phyloP scores from a whole-genome alignment of 139 green algal genomes.

The Raphidocelis subcapitata region DNA sequence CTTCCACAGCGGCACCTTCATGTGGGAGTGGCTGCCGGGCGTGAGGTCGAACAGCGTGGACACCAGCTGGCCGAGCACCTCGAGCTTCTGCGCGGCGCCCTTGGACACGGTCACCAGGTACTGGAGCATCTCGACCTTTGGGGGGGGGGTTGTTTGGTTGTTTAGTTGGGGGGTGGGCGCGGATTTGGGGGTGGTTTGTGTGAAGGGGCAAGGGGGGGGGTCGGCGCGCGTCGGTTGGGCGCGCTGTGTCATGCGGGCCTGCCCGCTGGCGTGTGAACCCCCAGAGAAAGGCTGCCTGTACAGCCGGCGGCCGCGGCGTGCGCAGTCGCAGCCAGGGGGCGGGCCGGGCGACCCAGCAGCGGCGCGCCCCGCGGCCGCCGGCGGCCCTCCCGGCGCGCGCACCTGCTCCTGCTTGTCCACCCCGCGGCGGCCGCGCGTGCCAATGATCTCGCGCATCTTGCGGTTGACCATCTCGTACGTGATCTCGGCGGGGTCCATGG shows the following conservation, averaged over 20 bases:
- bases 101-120: conserved; percentile 88
- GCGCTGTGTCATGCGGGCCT: too few relatives aligned
- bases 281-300: too few relatives aligned
- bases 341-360: too few relatives aligned
- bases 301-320: too few relatives aligned
- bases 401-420: conserved; percentile 83
- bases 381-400: background rate
- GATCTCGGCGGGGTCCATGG: conserved; percentile 88
- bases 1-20: conserved; percentile 59
- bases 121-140: conserved; percentile 88
- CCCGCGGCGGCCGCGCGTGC: conserved; percentile 80
- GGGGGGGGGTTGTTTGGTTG: background rate
- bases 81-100: conserved; percentile 77
- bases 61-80: conserved; percentile 84
- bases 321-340: too few relatives aligned
- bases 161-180: too few relatives aligned
- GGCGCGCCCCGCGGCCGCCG: too few relatives aligned
- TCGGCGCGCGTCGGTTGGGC: too few relatives aligned
- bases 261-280: too few relatives aligned
- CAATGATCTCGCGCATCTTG: conserved; percentile 92
- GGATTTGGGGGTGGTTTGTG: too few relatives aligned
- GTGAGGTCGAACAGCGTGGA: conserved; percentile 95
- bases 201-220: too few relatives aligned
- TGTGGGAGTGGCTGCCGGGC: conserved; percentile 73
- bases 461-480: conserved; percentile 94